Conservation (phyloP, 305 asterid species). For the Plantago lanceolata region DNA sequence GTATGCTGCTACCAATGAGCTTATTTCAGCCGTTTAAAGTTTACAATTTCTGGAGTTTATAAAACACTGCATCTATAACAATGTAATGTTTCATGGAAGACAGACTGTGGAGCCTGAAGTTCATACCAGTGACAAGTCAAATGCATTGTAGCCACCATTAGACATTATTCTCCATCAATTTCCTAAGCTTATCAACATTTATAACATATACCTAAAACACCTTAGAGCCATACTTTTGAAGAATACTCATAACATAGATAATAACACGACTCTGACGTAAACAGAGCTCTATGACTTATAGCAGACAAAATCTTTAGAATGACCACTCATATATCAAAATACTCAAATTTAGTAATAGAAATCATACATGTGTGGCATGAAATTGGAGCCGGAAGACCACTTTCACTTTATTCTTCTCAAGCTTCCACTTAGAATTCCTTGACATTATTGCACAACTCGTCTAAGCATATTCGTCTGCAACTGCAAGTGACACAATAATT, state of each 20-base stretch:
- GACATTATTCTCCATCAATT: background rate
- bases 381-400: constrained; percentile 98
- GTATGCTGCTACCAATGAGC: background rate
- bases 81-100: too few species aligned
- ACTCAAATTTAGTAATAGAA: constrained; percentile 16
- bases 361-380: constrained; percentile 89
- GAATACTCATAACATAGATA: background rate
- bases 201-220: background rate
- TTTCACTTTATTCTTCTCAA: constrained; percentile 93
- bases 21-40: background rate
- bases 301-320: background rate
- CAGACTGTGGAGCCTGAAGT: background rate
- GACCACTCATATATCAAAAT: background rate
- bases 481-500: constrained; percentile 8
- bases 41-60: too few species aligned
- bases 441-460: constrained; percentile 63
- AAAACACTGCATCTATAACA: too few species aligned
- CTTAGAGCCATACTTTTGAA: background rate
- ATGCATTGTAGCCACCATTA: constrained; percentile 4
- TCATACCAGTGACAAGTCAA: background rate
- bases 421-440: constrained; percentile 89
- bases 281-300: background rate
- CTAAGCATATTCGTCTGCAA: constrained; percentile 40
- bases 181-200: constrained; percentile 1
- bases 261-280: background rate